Evolutionary conservation across 2,329 filamentous ascomycete genomes (phyloP).

Genomic region (Fragosphaeria purpurea): DNA sequence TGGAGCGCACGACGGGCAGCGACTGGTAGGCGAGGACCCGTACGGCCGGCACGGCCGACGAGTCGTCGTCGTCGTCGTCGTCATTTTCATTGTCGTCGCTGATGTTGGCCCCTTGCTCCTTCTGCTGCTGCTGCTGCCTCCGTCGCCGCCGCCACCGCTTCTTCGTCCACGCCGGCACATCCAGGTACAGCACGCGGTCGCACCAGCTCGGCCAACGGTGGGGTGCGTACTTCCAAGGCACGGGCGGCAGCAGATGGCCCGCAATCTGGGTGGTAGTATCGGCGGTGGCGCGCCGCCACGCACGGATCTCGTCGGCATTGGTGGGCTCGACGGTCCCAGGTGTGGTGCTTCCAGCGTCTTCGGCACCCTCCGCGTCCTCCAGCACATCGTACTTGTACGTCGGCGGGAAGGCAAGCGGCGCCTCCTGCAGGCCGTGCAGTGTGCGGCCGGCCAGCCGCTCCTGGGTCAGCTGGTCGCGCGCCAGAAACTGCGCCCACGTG

Average conservation of each 20-base stretch:
- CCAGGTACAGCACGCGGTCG: constrained; percentile 75
- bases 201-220: constrained; percentile 92
- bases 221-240: constrained; percentile 62
- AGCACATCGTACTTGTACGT: constrained; percentile 78
- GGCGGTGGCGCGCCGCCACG: not conserved
- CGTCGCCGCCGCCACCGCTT: constrained; percentile 9
- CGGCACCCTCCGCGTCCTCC: not conserved
- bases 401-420: constrained; percentile 68
- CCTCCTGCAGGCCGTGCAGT: constrained; percentile 69
- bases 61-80: constrained; percentile 3
- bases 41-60: constrained; percentile 17
- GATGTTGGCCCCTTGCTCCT: no score
- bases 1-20: constrained; percentile 68
- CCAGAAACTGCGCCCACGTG: constrained; percentile 58
- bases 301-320: constrained; percentile 18
- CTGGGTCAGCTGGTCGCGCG: constrained; percentile 66
- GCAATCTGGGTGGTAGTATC: no score
- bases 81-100: not conserved
- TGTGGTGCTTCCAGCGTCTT: not conserved
- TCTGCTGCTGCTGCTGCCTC: no score
- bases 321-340: constrained; percentile 21
- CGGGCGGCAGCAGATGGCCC: constrained; percentile 13
- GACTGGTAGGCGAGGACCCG: constrained; percentile 59
- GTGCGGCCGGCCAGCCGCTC: constrained; percentile 61
- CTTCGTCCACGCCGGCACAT: constrained; percentile 44